Base-by-base conservation (phyloP, 169 alveolate genomes). In the Blepharisma undulans region DNA sequence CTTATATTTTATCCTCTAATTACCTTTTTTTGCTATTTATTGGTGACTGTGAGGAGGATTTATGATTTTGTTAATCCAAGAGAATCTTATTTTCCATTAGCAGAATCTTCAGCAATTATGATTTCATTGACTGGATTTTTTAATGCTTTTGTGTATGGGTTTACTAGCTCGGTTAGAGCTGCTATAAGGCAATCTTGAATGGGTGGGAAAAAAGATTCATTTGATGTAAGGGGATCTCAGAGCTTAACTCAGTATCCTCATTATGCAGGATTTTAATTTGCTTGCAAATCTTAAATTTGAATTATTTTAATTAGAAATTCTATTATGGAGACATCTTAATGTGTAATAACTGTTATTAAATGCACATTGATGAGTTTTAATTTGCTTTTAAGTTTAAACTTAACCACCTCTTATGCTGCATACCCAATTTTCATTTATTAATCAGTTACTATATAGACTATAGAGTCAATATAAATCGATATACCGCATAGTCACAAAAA, bases 71-170 rank as follows among this genome's bases (percentile, higher is more conserved):
- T 79, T 79, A 21, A 74, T 18, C 81, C 87, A 25, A 33, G 34
- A 4, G 87, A 79, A 21, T 10, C 82, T 7, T 29, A 25, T 30
- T 79, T 29, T 10, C 30, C 30, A 32, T 79, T 79, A 33, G 27
- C 18, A 2, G 27, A 22, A 22, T 10, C 34, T 30, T 72, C 87
- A 25, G 48, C 27, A 1, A 14, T 21, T 0, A 30, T 32, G 29
- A 33, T 33, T 5, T 79, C 87, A 7, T 25, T 79, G 10, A 30
- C 60, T 0, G 87, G 87, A 33, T 29, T 79, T 79, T 79, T 79
- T 14, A 79, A 79, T 6, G 87, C 87, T 33, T 29, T 79, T n/a
- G 87, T 10, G 10, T 79, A 79, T 79, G 87, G 87, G 66, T 21
- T 79, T 4, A 79, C 87, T 4, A 25, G 14, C 8, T 25, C 61